Evolutionary conservation across 129 eudicot species (phyloP).

Genomic region (Escallonia rubra): DNA sequence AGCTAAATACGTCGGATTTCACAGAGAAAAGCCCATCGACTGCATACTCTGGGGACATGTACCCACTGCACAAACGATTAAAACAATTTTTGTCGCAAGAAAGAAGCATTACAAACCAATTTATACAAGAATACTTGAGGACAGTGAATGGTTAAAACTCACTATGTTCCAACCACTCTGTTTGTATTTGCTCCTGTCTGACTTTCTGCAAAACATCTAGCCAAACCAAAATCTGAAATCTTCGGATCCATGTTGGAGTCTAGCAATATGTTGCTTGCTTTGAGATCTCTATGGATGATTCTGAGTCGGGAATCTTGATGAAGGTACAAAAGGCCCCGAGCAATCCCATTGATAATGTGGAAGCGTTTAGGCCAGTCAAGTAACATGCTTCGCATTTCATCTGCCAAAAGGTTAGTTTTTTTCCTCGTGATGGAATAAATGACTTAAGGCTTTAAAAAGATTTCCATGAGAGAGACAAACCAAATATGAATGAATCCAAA

Average conservation of each 20-base stretch:
- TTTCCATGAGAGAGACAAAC: conserved; percentile 13
- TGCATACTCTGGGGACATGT: conserved; percentile 45
- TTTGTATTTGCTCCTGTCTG: conserved; percentile 35
- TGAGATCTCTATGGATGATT: conserved; percentile 45
- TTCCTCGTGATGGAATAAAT: not conserved
- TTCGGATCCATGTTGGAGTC: conserved; percentile 36
- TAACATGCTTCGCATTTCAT: conserved; percentile 18
- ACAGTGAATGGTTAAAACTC: not conserved
- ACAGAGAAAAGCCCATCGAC: conserved; percentile 28
- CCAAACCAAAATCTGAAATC: conserved; percentile 46
- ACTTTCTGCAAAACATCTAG: conserved; percentile 33
- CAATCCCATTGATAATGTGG: conserved; percentile 40
- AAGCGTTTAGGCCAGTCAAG: conserved; percentile 45
- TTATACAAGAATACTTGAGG: not conserved
- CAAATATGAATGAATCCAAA: conserved; percentile 36
- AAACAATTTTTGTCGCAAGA: not conserved
- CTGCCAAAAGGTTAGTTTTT: conserved; percentile 5
- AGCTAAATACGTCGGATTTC: conserved; percentile 36
- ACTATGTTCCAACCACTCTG: conserved; percentile 48
- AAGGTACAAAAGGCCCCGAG: conserved; percentile 43
- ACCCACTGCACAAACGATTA: conserved; percentile 17
- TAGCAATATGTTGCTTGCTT: conserved; percentile 37
- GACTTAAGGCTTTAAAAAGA: not conserved
- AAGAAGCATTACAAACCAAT: not conserved
- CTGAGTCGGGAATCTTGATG: conserved; percentile 48